A percentile compares a stretch with the other conserved stretches of the same genome.
These are phyloP conservation scores for Cryphonectria radicalis DNA, from an alignment of 2,329 filamentous ascomycete species.

Conservation along the genomic window DNA sequence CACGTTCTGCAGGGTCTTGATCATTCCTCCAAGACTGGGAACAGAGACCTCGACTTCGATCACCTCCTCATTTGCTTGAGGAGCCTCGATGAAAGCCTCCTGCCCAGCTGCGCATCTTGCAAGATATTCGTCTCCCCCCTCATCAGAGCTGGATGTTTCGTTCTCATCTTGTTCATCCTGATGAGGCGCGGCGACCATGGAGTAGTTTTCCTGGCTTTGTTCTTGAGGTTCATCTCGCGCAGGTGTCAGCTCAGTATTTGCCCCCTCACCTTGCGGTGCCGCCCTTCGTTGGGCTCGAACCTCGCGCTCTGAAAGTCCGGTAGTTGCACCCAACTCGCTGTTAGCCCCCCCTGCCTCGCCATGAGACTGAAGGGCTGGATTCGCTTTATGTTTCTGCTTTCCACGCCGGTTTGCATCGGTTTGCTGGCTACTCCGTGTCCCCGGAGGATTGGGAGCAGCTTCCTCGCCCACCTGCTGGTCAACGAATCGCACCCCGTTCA, in stretches of 20 bases:
- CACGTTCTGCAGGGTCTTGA: conserved; percentile 18
- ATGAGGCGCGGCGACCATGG: not conserved
- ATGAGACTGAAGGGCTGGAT: not conserved
- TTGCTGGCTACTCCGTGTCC: not conserved
- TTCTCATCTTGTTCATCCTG: not conserved
- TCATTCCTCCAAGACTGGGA: conserved; percentile 21
- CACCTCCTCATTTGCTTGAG: not conserved
- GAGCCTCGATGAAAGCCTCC: conserved; percentile 21
- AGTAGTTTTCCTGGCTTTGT: not conserved
- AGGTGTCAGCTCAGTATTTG: not conserved
- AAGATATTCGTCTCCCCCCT: not conserved
- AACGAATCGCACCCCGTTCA: conserved; percentile 10
- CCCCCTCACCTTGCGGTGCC: not conserved
- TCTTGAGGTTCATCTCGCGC: not conserved
- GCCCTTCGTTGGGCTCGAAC: not conserved
- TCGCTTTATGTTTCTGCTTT: not conserved
- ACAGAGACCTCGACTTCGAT: conserved; percentile 6
- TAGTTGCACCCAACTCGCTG: not conserved
- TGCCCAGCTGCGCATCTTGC: conserved; percentile 8
- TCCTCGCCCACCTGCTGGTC: not conserved
- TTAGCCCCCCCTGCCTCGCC: no score
- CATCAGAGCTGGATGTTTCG: not conserved
- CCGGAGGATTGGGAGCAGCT: not conserved
- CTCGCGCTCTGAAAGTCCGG: not conserved
- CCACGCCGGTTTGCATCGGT: not conserved